A percentile compares a stretch with the other conserved stretches of the same genome.
These are phyloP conservation scores for Solanum paucissectum DNA, from an alignment of 257 asterid genomes.

Conservation along the genomic window DNA sequence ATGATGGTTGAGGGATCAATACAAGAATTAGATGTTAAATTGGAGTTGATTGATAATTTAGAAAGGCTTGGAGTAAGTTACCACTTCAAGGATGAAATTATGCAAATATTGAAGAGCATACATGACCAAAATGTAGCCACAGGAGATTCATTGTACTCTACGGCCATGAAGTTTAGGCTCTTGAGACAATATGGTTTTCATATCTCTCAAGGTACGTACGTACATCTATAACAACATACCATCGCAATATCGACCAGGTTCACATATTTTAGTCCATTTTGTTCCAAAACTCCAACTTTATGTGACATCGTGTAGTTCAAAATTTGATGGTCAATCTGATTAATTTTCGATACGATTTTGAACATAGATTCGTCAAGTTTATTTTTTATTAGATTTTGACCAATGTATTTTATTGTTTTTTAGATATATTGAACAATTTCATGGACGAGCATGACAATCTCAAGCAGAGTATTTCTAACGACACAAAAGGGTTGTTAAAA, in stretches of 20 bases:
- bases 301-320: neutral
- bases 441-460: neutral
- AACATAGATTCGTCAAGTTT: too few relatives aligned
- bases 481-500: slow-evolving; percentile 20
- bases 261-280: too few relatives aligned
- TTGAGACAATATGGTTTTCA: neutral
- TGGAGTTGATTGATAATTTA: slow-evolving; percentile 26
- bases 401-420: neutral
- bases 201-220: neutral
- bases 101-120: neutral
- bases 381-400: neutral
- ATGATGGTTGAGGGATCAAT: neutral
- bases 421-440: slow-evolving; percentile 29
- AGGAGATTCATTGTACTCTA: slow-evolving; percentile 7
- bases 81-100: slow-evolving; percentile 21
- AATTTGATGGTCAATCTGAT: neutral
- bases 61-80: slow-evolving; percentile 25
- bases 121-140: neutral
- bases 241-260: too few relatives aligned
- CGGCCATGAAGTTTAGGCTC: slow-evolving; percentile 25
- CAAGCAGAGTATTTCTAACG: slow-evolving; percentile 8
- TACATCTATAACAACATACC: too few relatives aligned
- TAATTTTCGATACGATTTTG: neutral
- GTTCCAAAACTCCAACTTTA: neutral
- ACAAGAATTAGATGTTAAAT: neutral